Evolutionary conservation across 1,284 basidiomycete genomes (phyloP), one percentile per base, ranked within the genome.

Genomic region (Serendipita sp.): DNA sequence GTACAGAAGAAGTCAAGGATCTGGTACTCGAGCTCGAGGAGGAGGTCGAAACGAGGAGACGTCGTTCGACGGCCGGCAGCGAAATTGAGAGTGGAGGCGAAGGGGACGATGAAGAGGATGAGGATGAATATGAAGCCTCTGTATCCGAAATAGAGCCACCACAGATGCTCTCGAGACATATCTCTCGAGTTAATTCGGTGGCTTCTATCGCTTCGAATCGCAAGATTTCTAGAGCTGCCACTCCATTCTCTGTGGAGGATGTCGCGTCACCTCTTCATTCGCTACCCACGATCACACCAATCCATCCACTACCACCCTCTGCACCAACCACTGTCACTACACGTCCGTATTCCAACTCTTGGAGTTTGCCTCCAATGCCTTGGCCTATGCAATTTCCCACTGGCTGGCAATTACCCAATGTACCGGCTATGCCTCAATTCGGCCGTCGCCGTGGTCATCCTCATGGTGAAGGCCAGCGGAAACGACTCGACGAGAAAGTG

Each of bases 71-170:
- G 15, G 34, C n/a, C 32, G 8, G 8, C 17, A 58, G 53, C 29
- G 53, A 58, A 32, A 58, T 58, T 32, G 53, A 58, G 32, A 58
- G 53, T n/a, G 53, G 53, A 10, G 53, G 53, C 53, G 53, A 58
- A 34, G 53, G 53, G 8, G 53, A 58, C 53, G 53, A 58, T 35
- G 53, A 58, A 35, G 53, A 58, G n/a, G 53, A 22, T 8, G 53
- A 58, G 8, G 53, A 58, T 8, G 53, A 58, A 8, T 22, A 58
- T 30, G 53, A 58, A 32, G 8, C 47, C n/a, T 17, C 47, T 6
- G 15, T 49, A 5, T 49, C 47, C 5, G 53, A 35, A 10, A 29
- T n/a, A 4, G 34, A 58, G 12, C 29, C 53, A 8, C 12, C 29
- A 10, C 17, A 58, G 32, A 10, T 26, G 15, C 22, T 34, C 8